Conservation (phyloP, 2,329 filamentous ascomycete species). For the Fusarium staphyleae region DNA sequence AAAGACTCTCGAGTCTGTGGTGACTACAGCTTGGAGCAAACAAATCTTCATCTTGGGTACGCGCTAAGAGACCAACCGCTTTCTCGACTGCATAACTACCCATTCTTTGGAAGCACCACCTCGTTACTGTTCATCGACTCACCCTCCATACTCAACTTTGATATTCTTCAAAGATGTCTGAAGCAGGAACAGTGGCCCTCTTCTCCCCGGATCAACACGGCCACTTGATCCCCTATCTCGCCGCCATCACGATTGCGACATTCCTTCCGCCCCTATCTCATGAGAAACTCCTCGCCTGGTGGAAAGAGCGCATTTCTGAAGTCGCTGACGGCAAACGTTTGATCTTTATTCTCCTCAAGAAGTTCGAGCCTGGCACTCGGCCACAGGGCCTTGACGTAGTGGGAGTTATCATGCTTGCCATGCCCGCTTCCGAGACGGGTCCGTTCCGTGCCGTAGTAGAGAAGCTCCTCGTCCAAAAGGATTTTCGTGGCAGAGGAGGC, state of each 20-base stretch:
- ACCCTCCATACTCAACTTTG: neutral
- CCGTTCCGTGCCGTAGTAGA: conserved; percentile 63
- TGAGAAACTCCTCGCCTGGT: conserved; percentile 63
- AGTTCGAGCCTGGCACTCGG: conserved; percentile 43
- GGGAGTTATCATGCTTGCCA: conserved; percentile 62
- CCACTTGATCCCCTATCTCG: conserved; percentile 63
- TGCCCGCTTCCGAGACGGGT: conserved; percentile 62
- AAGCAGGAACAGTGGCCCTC: conserved; percentile 48
- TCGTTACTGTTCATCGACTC: neutral
- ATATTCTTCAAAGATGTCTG: conserved; percentile 39
- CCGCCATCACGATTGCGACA: conserved; percentile 62
- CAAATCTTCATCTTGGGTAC: neutral
- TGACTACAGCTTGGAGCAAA: conserved; percentile 4
- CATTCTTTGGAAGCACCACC: neutral
- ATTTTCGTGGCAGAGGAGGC: conserved; percentile 58
- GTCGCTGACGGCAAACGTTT: conserved; percentile 53
- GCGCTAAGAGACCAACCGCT: conserved; percentile 7
- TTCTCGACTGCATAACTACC: neutral
- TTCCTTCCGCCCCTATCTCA: conserved; percentile 67
- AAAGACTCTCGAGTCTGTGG: neutral
- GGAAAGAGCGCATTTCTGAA: conserved; percentile 61
- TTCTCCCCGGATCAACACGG: conserved; percentile 56
- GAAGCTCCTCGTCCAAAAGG: conserved; percentile 63
- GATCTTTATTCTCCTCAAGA: conserved; percentile 61
- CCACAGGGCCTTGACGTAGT: conserved; percentile 56